Percentiles rank a stretch among this genome's conserved stretches.
Conservation (phyloP, 768 basidiomycete species). For the Dentipellis sp. region DNA sequence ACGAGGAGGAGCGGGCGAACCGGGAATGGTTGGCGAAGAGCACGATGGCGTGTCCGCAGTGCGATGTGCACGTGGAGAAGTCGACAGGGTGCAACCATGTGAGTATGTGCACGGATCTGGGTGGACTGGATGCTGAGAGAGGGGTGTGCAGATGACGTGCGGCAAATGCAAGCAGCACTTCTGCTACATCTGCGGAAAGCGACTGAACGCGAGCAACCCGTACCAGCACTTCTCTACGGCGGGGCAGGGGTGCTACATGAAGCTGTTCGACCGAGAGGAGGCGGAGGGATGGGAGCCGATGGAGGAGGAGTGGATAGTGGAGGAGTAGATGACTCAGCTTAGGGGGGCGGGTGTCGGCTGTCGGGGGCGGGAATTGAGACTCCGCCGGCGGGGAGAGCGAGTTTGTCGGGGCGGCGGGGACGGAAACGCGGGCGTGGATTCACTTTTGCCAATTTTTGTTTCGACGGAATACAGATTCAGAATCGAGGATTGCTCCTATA, state of each 20-base stretch:
- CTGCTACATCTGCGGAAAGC: slow-evolving; percentile 69
- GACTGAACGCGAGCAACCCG: slow-evolving; percentile 39
- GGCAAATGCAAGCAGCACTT: slow-evolving; percentile 69
- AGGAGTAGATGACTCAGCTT: slow-evolving; percentile 10
- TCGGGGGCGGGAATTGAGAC: neutral
- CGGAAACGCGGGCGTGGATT: neutral
- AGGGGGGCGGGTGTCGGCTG: neutral
- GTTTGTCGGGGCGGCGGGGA: slow-evolving; percentile 1
- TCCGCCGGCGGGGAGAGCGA: neutral
- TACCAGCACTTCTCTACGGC: slow-evolving; percentile 61
- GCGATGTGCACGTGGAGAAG: slow-evolving; percentile 66
- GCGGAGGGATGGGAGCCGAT: slow-evolving; percentile 37
- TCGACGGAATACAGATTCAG: neutral
- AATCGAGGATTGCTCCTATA: slow-evolving; percentile 6
- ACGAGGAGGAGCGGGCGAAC: slow-evolving; percentile 70
- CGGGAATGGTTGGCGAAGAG: slow-evolving; percentile 59
- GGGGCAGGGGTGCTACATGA: slow-evolving; percentile 47
- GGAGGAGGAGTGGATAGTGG: slow-evolving; percentile 27
- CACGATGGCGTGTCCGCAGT: slow-evolving; percentile 69
- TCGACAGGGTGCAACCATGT: slow-evolving; percentile 84
- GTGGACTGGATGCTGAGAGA: neutral
- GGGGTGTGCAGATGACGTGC: slow-evolving; percentile 58
- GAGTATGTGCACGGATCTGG: slow-evolving; percentile 7
- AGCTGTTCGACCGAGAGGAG: slow-evolving; percentile 52
- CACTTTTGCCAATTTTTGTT: slow-evolving; percentile 1